Conservation (phyloP, 306 rosid genomes). For the Trifolium pratense region DNA sequence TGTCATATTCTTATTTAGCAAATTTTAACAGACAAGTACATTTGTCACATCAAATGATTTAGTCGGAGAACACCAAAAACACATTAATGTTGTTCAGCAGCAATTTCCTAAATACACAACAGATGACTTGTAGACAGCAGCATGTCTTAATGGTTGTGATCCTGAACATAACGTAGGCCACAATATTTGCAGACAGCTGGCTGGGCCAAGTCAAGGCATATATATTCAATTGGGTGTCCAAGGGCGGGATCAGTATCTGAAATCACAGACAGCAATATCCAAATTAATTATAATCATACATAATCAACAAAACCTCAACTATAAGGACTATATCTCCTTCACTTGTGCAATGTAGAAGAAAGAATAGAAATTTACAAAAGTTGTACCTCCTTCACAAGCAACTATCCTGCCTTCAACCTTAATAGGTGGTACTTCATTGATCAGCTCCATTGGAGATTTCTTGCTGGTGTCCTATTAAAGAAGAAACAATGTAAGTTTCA, state of each 20-base stretch:
- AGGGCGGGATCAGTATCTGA: slow-evolving; percentile 82
- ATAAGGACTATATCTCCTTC: neutral
- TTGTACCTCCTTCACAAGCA: slow-evolving; percentile 95
- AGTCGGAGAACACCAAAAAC: slow-evolving; percentile 38
- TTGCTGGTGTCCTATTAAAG: slow-evolving; percentile 76
- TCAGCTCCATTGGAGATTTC: slow-evolving; percentile 98
- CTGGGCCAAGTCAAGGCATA: slow-evolving; percentile 77
- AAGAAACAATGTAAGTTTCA: slow-evolving; percentile 36
- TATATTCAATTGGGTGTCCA: slow-evolving; percentile 92
- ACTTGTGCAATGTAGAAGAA: neutral
- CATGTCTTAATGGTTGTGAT: slow-evolving; percentile 71
- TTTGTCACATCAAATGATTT: slow-evolving; percentile 41
- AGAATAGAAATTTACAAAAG: slow-evolving; percentile 1
- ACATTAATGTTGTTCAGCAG: slow-evolving; percentile 37
- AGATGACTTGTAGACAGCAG: slow-evolving; percentile 26
- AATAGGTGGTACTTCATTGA: slow-evolving; percentile 95
- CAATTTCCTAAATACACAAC: slow-evolving; percentile 37
- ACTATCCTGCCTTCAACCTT: slow-evolving; percentile 91
- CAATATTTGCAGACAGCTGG: slow-evolving; percentile 96
- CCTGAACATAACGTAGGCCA: slow-evolving; percentile 81
- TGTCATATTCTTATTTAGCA: slow-evolving; percentile 56
- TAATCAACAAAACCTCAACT: slow-evolving; percentile 8
- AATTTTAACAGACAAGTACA: slow-evolving; percentile 40
- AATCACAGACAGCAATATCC: slow-evolving; percentile 41
- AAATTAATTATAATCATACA: slow-evolving; percentile 31